Evolutionary conservation across 2,329 filamentous ascomycete species (phyloP), one percentile per base, ranked within the genome.

Genomic region (Epichloe bromicola): DNA sequence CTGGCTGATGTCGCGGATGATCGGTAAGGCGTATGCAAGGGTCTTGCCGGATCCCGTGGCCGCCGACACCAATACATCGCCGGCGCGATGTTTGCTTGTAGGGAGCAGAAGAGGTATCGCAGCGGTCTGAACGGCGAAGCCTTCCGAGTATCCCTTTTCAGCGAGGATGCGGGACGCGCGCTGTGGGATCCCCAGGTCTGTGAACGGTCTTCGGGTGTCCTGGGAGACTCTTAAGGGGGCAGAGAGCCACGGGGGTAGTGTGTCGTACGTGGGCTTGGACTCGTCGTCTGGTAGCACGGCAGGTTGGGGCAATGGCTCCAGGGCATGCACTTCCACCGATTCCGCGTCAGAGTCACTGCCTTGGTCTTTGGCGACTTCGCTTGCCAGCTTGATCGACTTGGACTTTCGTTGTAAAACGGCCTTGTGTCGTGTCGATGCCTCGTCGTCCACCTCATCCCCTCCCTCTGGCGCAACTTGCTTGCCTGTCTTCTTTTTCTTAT

Each of bases 11-110:
- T 85, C 82, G 44, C 88, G 80, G 4, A 95, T 77, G 53, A 98
- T 81, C 0, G 93, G 93, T 3, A 98, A 71, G 0, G 91, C 80
- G 61, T 98, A 98, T 0, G 91, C 86, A 15, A 98, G 67, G 0
- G 93, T 98, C 65, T 98, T 98, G 51, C 93, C 93, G 0, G 93
- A 97, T 8, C 93, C 93, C 0, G 93, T 98, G 1, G 91, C 86
- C 0, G 94, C 93, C 7, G 89, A 93, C 3, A 98, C 83, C 43
- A 95, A 84, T 4, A 98, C 68, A 64, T 98, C 93, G 5, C 88
- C 86, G 1, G 78, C 70, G 37, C 81, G 75, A 37, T 77, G 71
- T 51, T 76, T 72, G 41, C 77, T 74, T 0, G 76, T 79, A 20
- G 80, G 82, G 4, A 95, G 72, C 5, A 98, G 75, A 40, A 95